Evolutionary conservation across 2,329 filamentous ascomycete genomes (phyloP), one percentile per base, ranked within the genome.

Genomic region (Colletotrichum lupini): DNA sequence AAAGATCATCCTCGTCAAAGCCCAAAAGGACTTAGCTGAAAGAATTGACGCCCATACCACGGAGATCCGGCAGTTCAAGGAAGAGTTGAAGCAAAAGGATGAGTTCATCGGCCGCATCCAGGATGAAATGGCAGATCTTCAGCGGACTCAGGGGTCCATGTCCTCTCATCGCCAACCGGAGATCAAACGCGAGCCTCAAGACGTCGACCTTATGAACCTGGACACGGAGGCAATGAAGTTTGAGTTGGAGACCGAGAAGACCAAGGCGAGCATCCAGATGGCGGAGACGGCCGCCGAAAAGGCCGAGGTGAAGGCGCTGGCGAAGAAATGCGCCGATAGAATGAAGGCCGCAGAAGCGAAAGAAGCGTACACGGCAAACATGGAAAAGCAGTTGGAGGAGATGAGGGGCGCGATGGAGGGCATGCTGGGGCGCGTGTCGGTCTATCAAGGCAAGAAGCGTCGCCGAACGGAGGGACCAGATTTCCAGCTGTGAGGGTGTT

Each of bases 361-460:
- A 2, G 16, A 22, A 4, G 3, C 28, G 1, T 70, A 70, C 61
- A 70, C 14, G 0, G 1, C 0, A 2, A 66, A 12, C 6, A 0
- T 66, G 55, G 67, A 70, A 8, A 66, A 59, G 42, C 22, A 70
- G 22, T 12, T 70, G 0, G 67, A 70, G 61, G 67, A 70, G 42
- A 14, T 70, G 61, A 46, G 55, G 0, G 42, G 55, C 1, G 30
- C 5, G 1, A 59, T 70, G 61, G 67, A 70, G 30, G 14, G 11
- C 1, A n/a, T 66, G 5, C 42, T 66, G 0, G 53, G 55, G 0
- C 28, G 24, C 24, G 67, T 70, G 2, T 70, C 67, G 42, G 11
- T 46, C 16, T 46, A 70, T 7, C 67, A 66, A 22, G 61, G 62
- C 1, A 28, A 56, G 4, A 70, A 70, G 67, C 22, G 67, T 30